phyloP scores from a whole-genome alignment of 495 filamentous ascomycete species.

The Penicillium pulvis region DNA sequence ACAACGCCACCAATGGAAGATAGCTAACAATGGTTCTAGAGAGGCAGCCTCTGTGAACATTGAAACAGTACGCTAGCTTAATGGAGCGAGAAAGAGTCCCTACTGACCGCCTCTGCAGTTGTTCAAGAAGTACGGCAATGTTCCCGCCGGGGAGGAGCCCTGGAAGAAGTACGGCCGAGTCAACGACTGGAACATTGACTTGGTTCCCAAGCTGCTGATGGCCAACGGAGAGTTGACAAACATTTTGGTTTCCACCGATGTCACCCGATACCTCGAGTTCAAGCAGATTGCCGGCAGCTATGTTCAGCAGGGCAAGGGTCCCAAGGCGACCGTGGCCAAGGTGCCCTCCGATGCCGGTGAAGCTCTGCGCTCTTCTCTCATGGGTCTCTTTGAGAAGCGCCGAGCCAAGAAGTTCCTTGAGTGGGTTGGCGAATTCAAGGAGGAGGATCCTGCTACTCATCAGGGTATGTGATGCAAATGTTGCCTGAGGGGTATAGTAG shows the following conservation, averaged over 20 bases:
- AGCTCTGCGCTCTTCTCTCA: constrained; percentile 87
- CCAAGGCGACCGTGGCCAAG: constrained; percentile 90
- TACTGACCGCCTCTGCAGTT: constrained; percentile 54
- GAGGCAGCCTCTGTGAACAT: constrained; percentile 95
- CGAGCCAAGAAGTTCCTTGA: constrained; percentile 95
- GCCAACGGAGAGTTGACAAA: constrained; percentile 98
- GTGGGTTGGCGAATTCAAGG: constrained; percentile 91
- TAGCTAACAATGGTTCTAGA: constrained; percentile 48
- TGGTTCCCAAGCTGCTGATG: constrained; percentile 98
- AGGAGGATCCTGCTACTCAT: constrained; percentile 81
- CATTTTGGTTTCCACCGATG: constrained; percentile 94
- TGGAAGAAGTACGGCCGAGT: constrained; percentile 95
- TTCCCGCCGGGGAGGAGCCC: constrained; percentile 76
- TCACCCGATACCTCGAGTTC: constrained; percentile 97
- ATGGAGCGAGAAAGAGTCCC: constrained; percentile 1
- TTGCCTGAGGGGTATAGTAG: constrained; percentile 2
- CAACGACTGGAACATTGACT: constrained; percentile 99
- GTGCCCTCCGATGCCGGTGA: constrained; percentile 93
- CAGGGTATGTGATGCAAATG: constrained; percentile 60
- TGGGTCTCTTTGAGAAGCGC: constrained; percentile 97
- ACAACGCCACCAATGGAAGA: constrained; percentile 16
- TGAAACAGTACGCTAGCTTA: constrained; percentile 64
- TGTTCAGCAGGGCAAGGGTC: constrained; percentile 81
- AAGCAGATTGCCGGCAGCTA: constrained; percentile 98
- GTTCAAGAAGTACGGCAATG: constrained; percentile 94